Evolutionary conservation across 306 rosid genomes (phyloP).

Genomic region (Carpinus viminea): DNA sequence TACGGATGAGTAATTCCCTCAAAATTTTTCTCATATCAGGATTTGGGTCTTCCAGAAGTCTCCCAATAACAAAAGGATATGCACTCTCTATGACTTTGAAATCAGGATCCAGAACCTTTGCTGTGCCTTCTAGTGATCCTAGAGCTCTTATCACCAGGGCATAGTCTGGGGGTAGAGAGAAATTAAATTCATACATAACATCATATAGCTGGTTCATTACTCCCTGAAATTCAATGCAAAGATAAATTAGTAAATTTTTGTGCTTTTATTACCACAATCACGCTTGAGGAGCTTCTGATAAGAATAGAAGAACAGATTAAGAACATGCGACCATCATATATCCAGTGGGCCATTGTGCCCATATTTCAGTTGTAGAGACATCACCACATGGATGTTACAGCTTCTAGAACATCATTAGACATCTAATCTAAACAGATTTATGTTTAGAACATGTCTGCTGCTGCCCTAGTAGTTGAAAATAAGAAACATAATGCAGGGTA

Average conservation of each 20-base stretch:
- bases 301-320: background rate
- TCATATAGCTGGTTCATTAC: slow-evolving; percentile 78
- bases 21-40: slow-evolving; percentile 97
- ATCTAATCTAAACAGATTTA: background rate
- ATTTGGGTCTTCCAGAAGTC: slow-evolving; percentile 90
- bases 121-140: slow-evolving; percentile 98
- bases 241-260: slow-evolving; percentile 8
- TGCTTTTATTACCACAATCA: slow-evolving; percentile 10
- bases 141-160: slow-evolving; percentile 91
- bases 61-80: slow-evolving; percentile 88
- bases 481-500: background rate
- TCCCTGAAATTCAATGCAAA: slow-evolving; percentile 73
- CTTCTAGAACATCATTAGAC: background rate
- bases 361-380: background rate
- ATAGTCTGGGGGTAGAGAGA: slow-evolving; percentile 96
- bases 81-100: slow-evolving; percentile 94
- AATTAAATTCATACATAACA: slow-evolving; percentile 86
- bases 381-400: background rate
- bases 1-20: slow-evolving; percentile 82
- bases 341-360: background rate
- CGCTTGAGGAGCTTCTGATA: slow-evolving; percentile 13
- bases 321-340: background rate
- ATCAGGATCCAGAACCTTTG: slow-evolving; percentile 87
- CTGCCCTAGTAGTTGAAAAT: background rate
- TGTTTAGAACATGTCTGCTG: background rate